These are phyloP conservation scores for Podospora pseudopauciseta DNA, from an alignment of 495 filamentous ascomycete genomes.

Conservation along the genomic window DNA sequence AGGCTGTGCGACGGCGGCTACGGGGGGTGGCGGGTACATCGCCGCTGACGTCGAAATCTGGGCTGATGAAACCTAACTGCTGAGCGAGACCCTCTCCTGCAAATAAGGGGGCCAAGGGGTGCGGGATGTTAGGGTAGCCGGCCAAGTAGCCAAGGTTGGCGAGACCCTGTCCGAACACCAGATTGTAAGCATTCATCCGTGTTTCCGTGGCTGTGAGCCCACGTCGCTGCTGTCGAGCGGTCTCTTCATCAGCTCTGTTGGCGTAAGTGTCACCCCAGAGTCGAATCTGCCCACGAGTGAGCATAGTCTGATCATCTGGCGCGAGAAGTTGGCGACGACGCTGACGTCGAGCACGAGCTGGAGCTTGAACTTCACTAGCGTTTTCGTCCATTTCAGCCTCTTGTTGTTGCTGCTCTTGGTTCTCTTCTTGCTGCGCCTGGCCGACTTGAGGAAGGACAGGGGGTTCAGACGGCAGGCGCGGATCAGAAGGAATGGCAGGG, in stretches of 20 bases:
- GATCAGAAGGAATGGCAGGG: slow-evolving; percentile 11
- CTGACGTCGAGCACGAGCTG: slow-evolving; percentile 26
- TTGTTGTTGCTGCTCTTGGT: slow-evolving; percentile 16
- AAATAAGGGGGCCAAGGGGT: slow-evolving; percentile 38
- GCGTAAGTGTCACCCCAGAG: slow-evolving; percentile 60
- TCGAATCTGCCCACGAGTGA: slow-evolving; percentile 54
- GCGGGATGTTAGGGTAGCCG: slow-evolving; percentile 25
- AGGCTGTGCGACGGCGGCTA: slow-evolving; percentile 21
- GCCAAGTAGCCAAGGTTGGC: slow-evolving; percentile 33
- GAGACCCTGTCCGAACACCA: slow-evolving; percentile 46
- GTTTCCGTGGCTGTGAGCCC: slow-evolving; percentile 24
- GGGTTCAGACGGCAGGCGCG: slow-evolving; percentile 13
- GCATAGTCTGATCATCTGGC: slow-evolving; percentile 42
- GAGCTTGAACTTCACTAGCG: slow-evolving; percentile 14
- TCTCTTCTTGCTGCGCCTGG: slow-evolving; percentile 8
- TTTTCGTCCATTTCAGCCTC: slow-evolving; percentile 19
- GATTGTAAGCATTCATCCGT: slow-evolving; percentile 45
- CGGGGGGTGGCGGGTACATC: slow-evolving; percentile 17
- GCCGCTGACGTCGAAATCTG: slow-evolving; percentile 21
- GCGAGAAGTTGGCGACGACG: slow-evolving; percentile 26
- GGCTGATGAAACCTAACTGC: slow-evolving; percentile 26
- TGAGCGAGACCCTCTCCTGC: slow-evolving; percentile 33
- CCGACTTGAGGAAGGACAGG: slow-evolving; percentile 7
- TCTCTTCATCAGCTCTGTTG: background rate
- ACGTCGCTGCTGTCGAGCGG: slow-evolving; percentile 40